phyloP scores from a whole-genome alignment of 257 asterid species.

The Capsicum rhomboideum region DNA sequence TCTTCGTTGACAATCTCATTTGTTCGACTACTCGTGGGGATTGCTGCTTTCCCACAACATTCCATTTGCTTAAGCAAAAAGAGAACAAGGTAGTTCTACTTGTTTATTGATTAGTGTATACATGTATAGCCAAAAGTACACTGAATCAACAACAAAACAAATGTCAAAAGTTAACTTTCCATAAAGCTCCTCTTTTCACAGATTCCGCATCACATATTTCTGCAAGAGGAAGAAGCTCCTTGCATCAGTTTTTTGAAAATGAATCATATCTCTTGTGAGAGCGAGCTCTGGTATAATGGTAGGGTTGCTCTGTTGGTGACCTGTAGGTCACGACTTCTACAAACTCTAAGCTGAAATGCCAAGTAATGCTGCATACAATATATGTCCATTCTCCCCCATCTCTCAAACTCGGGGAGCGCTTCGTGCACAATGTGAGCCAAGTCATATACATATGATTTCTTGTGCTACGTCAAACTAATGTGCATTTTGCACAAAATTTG shows the following conservation, averaged over 20 bases:
- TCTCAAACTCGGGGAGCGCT: not conserved
- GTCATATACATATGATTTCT: not conserved
- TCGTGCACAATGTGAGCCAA: not conserved
- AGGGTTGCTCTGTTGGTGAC: not conserved
- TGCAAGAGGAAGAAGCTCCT: not conserved
- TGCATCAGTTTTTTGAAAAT: not conserved
- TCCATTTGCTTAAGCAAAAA: not conserved
- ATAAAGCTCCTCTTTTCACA: not conserved
- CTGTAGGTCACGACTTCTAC: not conserved
- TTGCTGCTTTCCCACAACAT: not conserved
- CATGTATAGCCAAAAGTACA: not conserved
- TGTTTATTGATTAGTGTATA: not conserved
- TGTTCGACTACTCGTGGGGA: not conserved
- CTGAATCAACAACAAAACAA: not conserved
- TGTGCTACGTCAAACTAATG: not conserved
- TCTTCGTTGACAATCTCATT: not conserved
- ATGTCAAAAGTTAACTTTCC: not conserved
- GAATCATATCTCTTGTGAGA: not conserved
- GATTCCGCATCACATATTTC: not conserved
- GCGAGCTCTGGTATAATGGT: not conserved
- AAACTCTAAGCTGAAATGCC: not conserved
- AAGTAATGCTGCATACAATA: not conserved
- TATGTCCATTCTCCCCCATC: not conserved
- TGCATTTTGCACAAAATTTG: not conserved
- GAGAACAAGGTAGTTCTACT: not conserved